These are phyloP conservation scores for Tulasnella sp. DNA, from an alignment of 768 basidiomycete species.

Conservation along the genomic window DNA sequence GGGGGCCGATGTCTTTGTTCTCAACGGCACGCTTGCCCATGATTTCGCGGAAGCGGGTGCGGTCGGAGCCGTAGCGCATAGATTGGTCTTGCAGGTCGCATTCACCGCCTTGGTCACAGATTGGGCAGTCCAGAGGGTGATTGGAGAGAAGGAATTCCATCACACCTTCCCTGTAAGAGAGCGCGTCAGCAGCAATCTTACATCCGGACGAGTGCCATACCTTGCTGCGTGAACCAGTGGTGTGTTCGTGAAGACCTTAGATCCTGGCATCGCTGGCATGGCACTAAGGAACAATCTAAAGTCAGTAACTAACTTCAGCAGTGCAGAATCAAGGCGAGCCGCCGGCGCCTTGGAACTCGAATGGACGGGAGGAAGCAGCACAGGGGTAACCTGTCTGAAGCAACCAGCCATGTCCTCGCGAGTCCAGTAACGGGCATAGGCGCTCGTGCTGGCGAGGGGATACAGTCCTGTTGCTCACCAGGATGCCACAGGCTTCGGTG, in stretches of 20 bases:
- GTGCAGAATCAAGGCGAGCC: too few species aligned
- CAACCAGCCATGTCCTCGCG: too few species aligned
- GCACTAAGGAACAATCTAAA: slow-evolving; percentile 41
- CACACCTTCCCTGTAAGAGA: slow-evolving; percentile 68
- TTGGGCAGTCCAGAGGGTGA: slow-evolving; percentile 96
- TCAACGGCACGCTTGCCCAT: slow-evolving; percentile 96
- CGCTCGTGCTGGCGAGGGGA: too few species aligned
- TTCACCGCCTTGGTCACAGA: slow-evolving; percentile 98
- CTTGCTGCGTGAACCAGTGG: slow-evolving; percentile 83
- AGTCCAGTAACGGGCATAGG: too few species aligned
- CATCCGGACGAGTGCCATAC: slow-evolving; percentile 28
- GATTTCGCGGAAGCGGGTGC: slow-evolving; percentile 96
- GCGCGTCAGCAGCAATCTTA: slow-evolving; percentile 14
- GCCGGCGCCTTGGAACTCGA: too few species aligned
- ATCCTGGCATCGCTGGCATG: slow-evolving; percentile 93
- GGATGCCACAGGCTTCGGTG: slow-evolving; percentile 90
- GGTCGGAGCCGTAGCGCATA: slow-evolving; percentile 97
- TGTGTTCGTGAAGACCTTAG: slow-evolving; percentile 88
- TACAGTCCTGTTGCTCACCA: too few species aligned
- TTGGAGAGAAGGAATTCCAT: slow-evolving; percentile 99
- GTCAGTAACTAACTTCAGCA: neutral
- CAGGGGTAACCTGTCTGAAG: too few species aligned
- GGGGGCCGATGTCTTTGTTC: slow-evolving; percentile 94
- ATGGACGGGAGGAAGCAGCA: too few species aligned
- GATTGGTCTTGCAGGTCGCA: slow-evolving; percentile 98